Conservation (phyloP, 495 filamentous ascomycete genomes). For the Platismatia glauca region DNA sequence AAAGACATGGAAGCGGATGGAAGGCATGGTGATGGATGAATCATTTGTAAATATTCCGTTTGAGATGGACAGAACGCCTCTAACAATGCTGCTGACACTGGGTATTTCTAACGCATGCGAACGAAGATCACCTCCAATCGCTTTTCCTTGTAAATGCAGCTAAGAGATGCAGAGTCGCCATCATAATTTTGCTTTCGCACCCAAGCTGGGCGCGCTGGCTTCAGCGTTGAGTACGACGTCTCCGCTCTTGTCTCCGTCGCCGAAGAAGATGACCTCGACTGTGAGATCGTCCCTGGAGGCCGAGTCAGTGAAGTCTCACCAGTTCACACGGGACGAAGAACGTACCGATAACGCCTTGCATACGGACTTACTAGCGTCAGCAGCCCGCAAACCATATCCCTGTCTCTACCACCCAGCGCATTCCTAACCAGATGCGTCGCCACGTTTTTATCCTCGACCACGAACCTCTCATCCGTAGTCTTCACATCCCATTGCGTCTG, state of each 20-base stretch:
- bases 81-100: background rate
- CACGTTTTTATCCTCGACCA: conserved; percentile 91
- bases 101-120: background rate
- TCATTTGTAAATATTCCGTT: background rate
- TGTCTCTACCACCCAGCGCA: conserved; percentile 86
- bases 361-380: conserved; percentile 87
- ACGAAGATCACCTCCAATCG: background rate
- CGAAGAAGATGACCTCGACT: conserved; percentile 98
- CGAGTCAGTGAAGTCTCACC: background rate
- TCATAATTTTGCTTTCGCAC: conserved; percentile 52
- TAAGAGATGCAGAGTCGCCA: background rate
- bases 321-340: background rate
- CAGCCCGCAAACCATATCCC: conserved; percentile 88
- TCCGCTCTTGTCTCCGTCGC: conserved; percentile 62
- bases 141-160: background rate
- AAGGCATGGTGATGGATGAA: background rate
- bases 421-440: conserved; percentile 95
- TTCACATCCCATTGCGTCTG: conserved; percentile 73
- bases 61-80: background rate
- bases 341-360: conserved; percentile 77
- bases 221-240: conserved; percentile 76
- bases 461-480: conserved; percentile 65
- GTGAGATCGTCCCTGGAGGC: conserved; percentile 75
- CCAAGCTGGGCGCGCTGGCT: conserved; percentile 55
- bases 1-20: background rate